These are phyloP conservation scores for Oehlia diaphana DNA, from an alignment of 192 early-diverging fungal species.

Conservation along the genomic window DNA sequence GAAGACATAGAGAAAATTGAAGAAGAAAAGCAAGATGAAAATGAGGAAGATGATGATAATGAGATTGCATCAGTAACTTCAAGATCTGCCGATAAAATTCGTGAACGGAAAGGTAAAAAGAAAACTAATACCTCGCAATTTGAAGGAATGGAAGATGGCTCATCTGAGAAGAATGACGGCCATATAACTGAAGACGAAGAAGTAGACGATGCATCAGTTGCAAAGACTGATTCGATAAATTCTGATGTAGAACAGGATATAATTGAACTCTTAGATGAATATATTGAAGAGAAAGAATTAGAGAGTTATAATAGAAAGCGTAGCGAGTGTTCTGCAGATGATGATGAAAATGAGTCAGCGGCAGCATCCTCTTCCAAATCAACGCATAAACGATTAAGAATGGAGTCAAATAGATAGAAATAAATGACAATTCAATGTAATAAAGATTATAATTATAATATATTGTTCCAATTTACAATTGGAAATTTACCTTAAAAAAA, in stretches of 20 bases:
- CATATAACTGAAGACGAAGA: not conserved
- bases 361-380: not conserved
- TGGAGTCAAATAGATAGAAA: not conserved
- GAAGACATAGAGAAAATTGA: constrained; percentile 16
- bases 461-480: too few relatives aligned
- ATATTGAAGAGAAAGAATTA: not conserved
- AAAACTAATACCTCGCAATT: not conserved
- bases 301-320: not conserved
- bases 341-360: not conserved
- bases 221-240: not conserved
- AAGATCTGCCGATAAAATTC: not conserved
- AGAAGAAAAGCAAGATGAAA: not conserved
- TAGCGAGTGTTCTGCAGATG: not conserved
- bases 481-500: too few relatives aligned
- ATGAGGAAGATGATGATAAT: not conserved
- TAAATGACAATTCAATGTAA: not conserved
- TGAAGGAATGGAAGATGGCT: not conserved
- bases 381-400: not conserved
- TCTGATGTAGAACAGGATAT: not conserved
- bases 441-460: too few relatives aligned
- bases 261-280: not conserved
- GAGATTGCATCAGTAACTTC: not conserved
- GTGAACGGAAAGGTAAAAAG: not conserved
- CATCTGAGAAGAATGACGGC: not conserved
- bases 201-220: not conserved